phyloP scores from a whole-genome alignment of 176 grass and related monocot species.

The Themeda triandra region DNA sequence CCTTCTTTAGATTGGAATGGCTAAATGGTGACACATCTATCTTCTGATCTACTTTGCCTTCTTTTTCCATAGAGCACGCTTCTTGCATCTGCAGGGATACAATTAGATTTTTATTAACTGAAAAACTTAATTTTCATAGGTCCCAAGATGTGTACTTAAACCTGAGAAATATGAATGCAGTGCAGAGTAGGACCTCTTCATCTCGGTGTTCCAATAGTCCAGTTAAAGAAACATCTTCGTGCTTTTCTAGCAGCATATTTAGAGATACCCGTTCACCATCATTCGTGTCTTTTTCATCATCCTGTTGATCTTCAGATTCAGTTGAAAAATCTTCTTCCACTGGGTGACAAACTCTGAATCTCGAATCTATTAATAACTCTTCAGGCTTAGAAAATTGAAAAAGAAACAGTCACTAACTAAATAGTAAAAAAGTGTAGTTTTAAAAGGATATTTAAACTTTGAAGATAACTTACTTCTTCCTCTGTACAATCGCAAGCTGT shows the following conservation, averaged over 20 bases:
- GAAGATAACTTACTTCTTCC: slow-evolving; percentile 57
- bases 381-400: slow-evolving; percentile 40
- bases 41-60: slow-evolving; percentile 32
- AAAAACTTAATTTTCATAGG: slow-evolving; percentile 1
- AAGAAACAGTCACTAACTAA: slow-evolving; percentile 18
- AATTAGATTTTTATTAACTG: slow-evolving; percentile 1
- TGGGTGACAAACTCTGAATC: slow-evolving; percentile 38
- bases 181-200: slow-evolving; percentile 38
- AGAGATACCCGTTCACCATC: not conserved
- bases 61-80: slow-evolving; percentile 10
- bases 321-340: slow-evolving; percentile 44
- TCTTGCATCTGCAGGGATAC: slow-evolving; percentile 41
- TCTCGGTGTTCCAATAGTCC: slow-evolving; percentile 31
- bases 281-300: slow-evolving; percentile 8
- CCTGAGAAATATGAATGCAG: slow-evolving; percentile 6
- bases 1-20: slow-evolving; percentile 29
- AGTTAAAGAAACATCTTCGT: slow-evolving; percentile 30
- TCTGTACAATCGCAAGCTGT: slow-evolving; percentile 37
- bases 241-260: slow-evolving; percentile 33
- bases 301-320: slow-evolving; percentile 31
- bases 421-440: not conserved
- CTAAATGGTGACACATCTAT: slow-evolving; percentile 34
- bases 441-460: not conserved
- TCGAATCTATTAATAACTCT: slow-evolving; percentile 45
- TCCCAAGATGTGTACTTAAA: not conserved